Evolutionary conservation across 352 stramenopile genomes (phyloP).

Genomic region (Phytophthora palmivora): DNA sequence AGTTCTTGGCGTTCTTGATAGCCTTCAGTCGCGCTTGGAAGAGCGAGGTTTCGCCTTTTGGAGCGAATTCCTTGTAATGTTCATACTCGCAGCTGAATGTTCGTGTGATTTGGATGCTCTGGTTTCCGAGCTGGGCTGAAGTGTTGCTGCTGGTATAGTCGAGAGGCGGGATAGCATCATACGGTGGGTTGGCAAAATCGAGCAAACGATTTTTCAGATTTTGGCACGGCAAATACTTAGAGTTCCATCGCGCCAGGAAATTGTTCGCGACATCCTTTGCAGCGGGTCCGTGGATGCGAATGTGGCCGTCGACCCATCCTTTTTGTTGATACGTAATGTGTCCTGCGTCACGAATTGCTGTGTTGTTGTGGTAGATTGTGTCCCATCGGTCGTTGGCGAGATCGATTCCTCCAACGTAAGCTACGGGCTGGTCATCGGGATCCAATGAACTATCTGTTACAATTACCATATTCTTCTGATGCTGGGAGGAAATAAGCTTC

Average conservation of each 20-base stretch:
- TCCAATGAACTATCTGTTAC: slow-evolving; percentile 10
- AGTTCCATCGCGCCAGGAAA: slow-evolving; percentile 63
- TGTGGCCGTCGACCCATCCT: slow-evolving; percentile 61
- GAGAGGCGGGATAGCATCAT: slow-evolving; percentile 15
- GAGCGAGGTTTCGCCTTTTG: slow-evolving; percentile 47
- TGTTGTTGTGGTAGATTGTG: slow-evolving; percentile 54
- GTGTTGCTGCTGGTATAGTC: slow-evolving; percentile 13
- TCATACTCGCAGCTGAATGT: slow-evolving; percentile 62
- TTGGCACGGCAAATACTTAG: slow-evolving; percentile 29
- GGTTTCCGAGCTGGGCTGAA: slow-evolving; percentile 8
- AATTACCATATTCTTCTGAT: slow-evolving; percentile 59
- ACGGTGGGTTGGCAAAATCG: slow-evolving; percentile 53
- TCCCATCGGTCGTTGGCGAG: slow-evolving; percentile 63
- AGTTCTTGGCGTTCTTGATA: slow-evolving; percentile 49
- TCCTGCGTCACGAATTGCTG: slow-evolving; percentile 35
- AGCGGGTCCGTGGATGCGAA: slow-evolving; percentile 52
- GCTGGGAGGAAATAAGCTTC: slow-evolving; percentile 43
- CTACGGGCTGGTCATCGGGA: slow-evolving; percentile 25
- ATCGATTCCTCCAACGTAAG: slow-evolving; percentile 60
- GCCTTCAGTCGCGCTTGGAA: slow-evolving; percentile 49
- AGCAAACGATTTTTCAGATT: slow-evolving; percentile 41
- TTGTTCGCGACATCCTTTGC: slow-evolving; percentile 55
- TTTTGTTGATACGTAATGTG: slow-evolving; percentile 45
- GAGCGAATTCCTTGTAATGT: slow-evolving; percentile 57
- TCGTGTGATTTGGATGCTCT: slow-evolving; percentile 48